Percentiles rank a stretch among this genome's conserved stretches.
These are phyloP conservation scores for Stagonosporopsis chrysanthemi DNA, from an alignment of 2,329 filamentous ascomycete species.

Conservation along the genomic window DNA sequence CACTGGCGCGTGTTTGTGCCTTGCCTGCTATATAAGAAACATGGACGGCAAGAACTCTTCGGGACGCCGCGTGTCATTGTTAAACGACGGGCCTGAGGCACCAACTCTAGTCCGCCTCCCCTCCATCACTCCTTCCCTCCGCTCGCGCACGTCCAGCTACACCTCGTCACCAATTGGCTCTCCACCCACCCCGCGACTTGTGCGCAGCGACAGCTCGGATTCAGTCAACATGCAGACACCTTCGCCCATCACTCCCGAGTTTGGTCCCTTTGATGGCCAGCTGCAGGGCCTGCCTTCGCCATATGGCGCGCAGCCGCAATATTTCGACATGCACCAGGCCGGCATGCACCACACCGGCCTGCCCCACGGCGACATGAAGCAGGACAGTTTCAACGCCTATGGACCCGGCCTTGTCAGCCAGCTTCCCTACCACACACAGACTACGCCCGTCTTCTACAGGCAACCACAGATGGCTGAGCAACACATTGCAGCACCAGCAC, in stretches of 20 bases:
- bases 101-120: slow-evolving; percentile 44
- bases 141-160: slow-evolving; percentile 54
- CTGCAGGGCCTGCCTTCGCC: slow-evolving; percentile 36
- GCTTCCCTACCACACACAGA: slow-evolving; percentile 33
- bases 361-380: slow-evolving; percentile 11
- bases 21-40: slow-evolving; percentile 35
- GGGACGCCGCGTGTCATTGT: slow-evolving; percentile 59
- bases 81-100: slow-evolving; percentile 55
- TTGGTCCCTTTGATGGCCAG: slow-evolving; percentile 33
- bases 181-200: slow-evolving; percentile 56
- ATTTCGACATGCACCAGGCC: slow-evolving; percentile 30
- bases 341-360: slow-evolving; percentile 20
- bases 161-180: slow-evolving; percentile 56
- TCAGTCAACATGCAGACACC: slow-evolving; percentile 54
- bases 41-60: slow-evolving; percentile 62
- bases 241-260: slow-evolving; percentile 58
- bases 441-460: slow-evolving; percentile 28
- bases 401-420: slow-evolving; percentile 33
- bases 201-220: slow-evolving; percentile 57
- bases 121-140: slow-evolving; percentile 47
- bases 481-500: slow-evolving; percentile 48
- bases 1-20: slow-evolving; percentile 41
- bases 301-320: slow-evolving; percentile 36
- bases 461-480: slow-evolving; percentile 22
- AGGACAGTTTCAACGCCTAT: slow-evolving; percentile 33